Evolutionary conservation across 768 basidiomycete genomes (phyloP).

Genomic region (Kwoniella sp.): DNA sequence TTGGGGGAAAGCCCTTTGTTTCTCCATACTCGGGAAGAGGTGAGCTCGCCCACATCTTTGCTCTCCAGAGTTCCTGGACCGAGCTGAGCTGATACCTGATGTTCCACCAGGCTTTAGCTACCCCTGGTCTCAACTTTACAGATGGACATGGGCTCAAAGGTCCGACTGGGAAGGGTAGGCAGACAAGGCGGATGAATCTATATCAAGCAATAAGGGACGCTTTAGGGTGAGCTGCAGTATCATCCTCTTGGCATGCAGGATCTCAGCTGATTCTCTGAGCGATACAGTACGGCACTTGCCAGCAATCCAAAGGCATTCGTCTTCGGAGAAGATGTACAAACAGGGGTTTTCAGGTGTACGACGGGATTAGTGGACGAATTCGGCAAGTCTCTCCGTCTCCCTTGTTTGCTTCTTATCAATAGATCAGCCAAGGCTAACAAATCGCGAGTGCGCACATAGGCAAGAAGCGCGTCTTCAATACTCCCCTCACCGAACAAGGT

Average conservation of each 20-base stretch:
- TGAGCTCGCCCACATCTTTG: background rate
- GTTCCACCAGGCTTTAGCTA: constrained; percentile 44
- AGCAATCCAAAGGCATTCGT: constrained; percentile 86
- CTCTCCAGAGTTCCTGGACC: too few relatives aligned
- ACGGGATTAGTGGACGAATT: constrained; percentile 94
- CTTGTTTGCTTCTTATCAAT: too few relatives aligned
- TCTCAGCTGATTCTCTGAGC: background rate
- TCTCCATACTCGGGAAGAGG: constrained; percentile 22
- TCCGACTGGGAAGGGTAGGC: constrained; percentile 64
- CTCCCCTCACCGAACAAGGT: constrained; percentile 70
- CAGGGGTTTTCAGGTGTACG: constrained; percentile 87
- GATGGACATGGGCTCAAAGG: constrained; percentile 51
- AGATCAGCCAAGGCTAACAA: too few relatives aligned
- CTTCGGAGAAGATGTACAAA: constrained; percentile 75
- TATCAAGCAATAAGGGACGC: constrained; percentile 92
- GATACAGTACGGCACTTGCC: constrained; percentile 69
- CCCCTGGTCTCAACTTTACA: constrained; percentile 43
- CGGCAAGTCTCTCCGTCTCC: constrained; percentile 61
- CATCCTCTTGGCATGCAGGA: background rate
- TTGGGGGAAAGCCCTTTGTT: constrained; percentile 23
- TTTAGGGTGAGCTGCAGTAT: constrained; percentile 63
- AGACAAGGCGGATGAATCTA: constrained; percentile 92
- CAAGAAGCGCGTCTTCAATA: constrained; percentile 91
- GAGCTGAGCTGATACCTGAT: too few relatives aligned
- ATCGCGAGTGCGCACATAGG: constrained; percentile 59